These are phyloP conservation scores for Asterochloris erici DNA, from an alignment of 139 green algal species.

Conservation along the genomic window DNA sequence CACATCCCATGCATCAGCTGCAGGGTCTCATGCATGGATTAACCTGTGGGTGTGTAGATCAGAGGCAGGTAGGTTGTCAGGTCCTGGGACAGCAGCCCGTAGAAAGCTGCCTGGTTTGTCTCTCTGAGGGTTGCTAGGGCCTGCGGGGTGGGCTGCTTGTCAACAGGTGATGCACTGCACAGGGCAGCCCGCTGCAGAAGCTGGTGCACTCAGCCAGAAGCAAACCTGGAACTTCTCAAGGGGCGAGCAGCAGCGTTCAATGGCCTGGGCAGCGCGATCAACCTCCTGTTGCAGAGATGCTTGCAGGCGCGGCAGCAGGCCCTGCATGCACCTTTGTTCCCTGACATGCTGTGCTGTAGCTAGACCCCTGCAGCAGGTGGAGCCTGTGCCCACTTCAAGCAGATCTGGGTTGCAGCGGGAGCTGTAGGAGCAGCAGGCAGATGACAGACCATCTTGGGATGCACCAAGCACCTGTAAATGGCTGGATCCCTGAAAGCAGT, in stretches of 20 bases:
- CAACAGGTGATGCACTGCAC: not conserved
- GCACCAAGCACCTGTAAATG: not conserved
- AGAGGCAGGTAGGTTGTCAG: constrained; percentile 35
- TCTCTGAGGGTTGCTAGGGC: constrained; percentile 21
- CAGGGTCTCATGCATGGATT: not conserved
- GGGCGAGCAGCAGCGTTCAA: not conserved
- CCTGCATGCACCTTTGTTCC: constrained; percentile 10
- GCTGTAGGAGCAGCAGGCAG: not conserved
- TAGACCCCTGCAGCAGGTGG: not conserved
- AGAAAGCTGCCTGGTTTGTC: constrained; percentile 25
- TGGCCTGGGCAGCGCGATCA: constrained; percentile 3
- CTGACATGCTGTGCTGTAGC: constrained; percentile 10
- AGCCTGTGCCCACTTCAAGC: too few species aligned
- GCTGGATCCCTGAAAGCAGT: constrained; percentile 9
- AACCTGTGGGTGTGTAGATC: constrained; percentile 61
- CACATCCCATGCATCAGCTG: not conserved
- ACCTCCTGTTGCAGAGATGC: constrained; percentile 12
- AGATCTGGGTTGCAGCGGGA: not conserved
- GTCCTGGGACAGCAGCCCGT: constrained; percentile 24
- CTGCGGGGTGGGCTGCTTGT: constrained; percentile 1
- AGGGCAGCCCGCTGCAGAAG: not conserved
- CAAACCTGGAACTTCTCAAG: constrained; percentile 28
- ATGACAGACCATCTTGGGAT: not conserved
- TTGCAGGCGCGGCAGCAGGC: constrained; percentile 12
- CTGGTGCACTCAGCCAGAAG: not conserved